These are phyloP conservation scores for Serendipita vermifera DNA, from an alignment of 768 basidiomycete species.

Conservation along the genomic window DNA sequence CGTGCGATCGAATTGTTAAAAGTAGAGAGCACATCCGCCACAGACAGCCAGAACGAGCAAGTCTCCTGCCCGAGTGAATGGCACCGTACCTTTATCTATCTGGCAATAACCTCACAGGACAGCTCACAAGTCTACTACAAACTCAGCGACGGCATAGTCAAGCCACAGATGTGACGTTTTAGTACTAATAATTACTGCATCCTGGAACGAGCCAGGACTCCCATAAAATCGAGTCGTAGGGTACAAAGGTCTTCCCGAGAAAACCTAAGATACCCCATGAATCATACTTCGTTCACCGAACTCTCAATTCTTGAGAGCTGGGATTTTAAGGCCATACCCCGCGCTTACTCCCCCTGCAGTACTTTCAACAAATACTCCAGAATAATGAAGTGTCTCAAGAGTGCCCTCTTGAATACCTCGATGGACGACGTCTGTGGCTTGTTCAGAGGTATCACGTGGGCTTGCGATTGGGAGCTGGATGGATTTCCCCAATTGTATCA, in stretches of 20 bases:
- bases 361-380: constrained; percentile 17
- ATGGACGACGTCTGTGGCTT: constrained; percentile 45
- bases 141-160: neutral
- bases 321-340: constrained; percentile 20
- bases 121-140: constrained; percentile 8
- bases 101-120: neutral
- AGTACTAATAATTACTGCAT: too few relatives aligned
- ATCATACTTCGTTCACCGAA: neutral
- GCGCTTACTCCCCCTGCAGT: constrained; percentile 27
- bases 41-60: neutral
- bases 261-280: neutral
- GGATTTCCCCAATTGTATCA: too few relatives aligned
- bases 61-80: neutral
- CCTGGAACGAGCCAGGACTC: too few relatives aligned
- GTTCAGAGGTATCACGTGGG: constrained; percentile 29
- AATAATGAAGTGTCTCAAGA: constrained; percentile 14
- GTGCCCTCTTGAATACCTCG: constrained; percentile 45
- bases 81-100: neutral
- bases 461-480: constrained; percentile 41
- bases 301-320: neutral
- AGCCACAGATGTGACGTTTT: neutral
- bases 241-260: too few relatives aligned
- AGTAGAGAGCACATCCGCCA: neutral
- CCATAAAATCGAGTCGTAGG: too few relatives aligned
- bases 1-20: neutral